Conservation (phyloP, 1,139 yeast species). For the Spathaspora sp. region DNA sequence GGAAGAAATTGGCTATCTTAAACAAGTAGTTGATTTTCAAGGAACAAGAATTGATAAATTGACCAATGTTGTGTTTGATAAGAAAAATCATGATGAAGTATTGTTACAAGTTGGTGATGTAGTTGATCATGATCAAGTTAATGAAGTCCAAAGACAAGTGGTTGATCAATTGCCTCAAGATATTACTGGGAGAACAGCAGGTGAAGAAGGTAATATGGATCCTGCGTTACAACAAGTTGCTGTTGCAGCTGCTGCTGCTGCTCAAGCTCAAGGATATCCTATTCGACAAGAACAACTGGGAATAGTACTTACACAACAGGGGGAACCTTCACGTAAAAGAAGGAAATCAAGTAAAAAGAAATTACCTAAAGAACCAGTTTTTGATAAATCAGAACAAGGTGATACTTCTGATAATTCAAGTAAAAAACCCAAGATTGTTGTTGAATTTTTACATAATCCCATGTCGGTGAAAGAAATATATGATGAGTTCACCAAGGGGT, state of each 20-base stretch:
- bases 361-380: neutral
- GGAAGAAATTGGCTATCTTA: slow-evolving; percentile 36
- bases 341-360: neutral
- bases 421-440: slow-evolving; percentile 36
- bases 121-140: slow-evolving; percentile 15
- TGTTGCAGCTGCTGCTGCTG: slow-evolving; percentile 36
- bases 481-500: slow-evolving; percentile 48
- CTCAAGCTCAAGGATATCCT: slow-evolving; percentile 7
- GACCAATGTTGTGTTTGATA: slow-evolving; percentile 34
- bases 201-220: slow-evolving; percentile 36
- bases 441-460: slow-evolving; percentile 47
- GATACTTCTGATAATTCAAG: neutral
- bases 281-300: slow-evolving; percentile 3
- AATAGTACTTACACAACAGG: neutral
- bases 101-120: slow-evolving; percentile 26
- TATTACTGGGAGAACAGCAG: slow-evolving; percentile 8
- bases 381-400: neutral
- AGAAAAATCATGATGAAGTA: slow-evolving; percentile 27
- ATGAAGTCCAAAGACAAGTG: slow-evolving; percentile 14
- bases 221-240: slow-evolving; percentile 43
- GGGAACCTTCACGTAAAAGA: slow-evolving; percentile 2
- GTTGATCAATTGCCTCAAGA: slow-evolving; percentile 10
- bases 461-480: slow-evolving; percentile 47
- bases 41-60: slow-evolving; percentile 41
- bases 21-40: slow-evolving; percentile 40